Conservation (phyloP, 2,329 filamentous ascomycete species). For the Scytalidium sp. region DNA sequence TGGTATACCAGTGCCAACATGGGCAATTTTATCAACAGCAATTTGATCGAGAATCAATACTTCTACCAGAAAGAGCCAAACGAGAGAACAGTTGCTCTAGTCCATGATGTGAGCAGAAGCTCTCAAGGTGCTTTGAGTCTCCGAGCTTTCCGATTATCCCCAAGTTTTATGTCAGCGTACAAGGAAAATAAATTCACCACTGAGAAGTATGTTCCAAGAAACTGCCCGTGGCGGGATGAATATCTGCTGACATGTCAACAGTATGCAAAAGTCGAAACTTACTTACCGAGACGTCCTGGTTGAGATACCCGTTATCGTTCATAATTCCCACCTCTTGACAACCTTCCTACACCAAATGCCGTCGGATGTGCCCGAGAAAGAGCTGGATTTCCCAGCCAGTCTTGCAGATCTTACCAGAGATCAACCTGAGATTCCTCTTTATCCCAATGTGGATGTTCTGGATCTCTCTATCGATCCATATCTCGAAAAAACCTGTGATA, state of each 20-base stretch:
- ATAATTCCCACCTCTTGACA: conserved; percentile 97
- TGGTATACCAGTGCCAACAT: conserved; percentile 99
- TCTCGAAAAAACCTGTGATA: conserved; percentile 96
- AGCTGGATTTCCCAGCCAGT: conserved; percentile 74
- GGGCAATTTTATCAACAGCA: conserved; percentile 95
- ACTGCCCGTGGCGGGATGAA: not conserved
- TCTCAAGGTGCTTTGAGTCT: conserved; percentile 88
- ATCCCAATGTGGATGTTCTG: conserved; percentile 81
- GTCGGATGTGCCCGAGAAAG: conserved; percentile 57
- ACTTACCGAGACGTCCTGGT: conserved; percentile 91
- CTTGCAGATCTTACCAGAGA: conserved; percentile 73
- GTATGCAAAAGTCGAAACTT: conserved; percentile 90
- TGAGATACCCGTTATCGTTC: conserved; percentile 84
- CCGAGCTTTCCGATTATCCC: conserved; percentile 87
- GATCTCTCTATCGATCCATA: conserved; percentile 95
- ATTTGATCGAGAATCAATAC: conserved; percentile 96
- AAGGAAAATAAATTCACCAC: conserved; percentile 97
- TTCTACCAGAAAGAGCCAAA: conserved; percentile 94
- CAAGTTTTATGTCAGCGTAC: conserved; percentile 82
- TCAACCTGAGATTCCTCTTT: conserved; percentile 61
- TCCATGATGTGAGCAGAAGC: conserved; percentile 94
- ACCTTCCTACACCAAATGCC: conserved; percentile 93
- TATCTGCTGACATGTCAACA: conserved; percentile 33
- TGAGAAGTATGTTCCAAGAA: conserved; percentile 77
- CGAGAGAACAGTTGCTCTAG: conserved; percentile 80